Evolutionary conservation across 176 grass and related monocot genomes (phyloP), one percentile per base, ranked within the genome.

Genomic region (Calamus simplicifolius): DNA sequence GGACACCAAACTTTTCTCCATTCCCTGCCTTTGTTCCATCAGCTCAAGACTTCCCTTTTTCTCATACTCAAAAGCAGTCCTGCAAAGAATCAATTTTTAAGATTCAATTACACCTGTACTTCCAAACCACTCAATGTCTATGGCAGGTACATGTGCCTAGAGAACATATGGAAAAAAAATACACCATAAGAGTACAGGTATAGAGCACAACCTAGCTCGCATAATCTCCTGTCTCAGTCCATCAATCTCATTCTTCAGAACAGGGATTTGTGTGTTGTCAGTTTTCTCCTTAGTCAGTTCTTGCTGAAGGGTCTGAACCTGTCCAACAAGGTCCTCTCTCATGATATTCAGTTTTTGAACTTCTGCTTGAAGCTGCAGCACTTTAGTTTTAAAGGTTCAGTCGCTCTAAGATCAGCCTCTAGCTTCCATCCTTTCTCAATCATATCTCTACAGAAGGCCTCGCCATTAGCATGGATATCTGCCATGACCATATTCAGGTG

Each of bases 1-100:
- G 17, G 25, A 28, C 23, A 55, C 59, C 70, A 73, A 63, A 62
- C 48, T 73, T 73, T 73, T 73, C 70, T 73, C 70, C 70, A 73
- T 64, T 8, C 51, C 54, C 25, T 15, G 27, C 26, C 50, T 64
- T 61, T 73, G 70, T 21, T 73, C 70, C 70, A 63, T 61, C 17
- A 64, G 61, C 26, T 62, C 58, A 49, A 73, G 53, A 55, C 64
- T 73, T 62, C 59, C 59, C 28, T 64, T 73, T 30, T 73, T 73
- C 70, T 73, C 70, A 51, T 25, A 16, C 63, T 73, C 59, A 17
- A 63, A 49, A 58, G 50, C 27, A 63, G 6, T 63, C 49, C 70
- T 73, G 6, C 25, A 49, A 71, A 12, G 49, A 64, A 18, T 10
- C 7, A 43, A 12, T 8, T 3, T 43, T 43, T 43, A 12, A 43